Conservation (phyloP, 345 rosid genomes). For the Salix viminalis region DNA sequence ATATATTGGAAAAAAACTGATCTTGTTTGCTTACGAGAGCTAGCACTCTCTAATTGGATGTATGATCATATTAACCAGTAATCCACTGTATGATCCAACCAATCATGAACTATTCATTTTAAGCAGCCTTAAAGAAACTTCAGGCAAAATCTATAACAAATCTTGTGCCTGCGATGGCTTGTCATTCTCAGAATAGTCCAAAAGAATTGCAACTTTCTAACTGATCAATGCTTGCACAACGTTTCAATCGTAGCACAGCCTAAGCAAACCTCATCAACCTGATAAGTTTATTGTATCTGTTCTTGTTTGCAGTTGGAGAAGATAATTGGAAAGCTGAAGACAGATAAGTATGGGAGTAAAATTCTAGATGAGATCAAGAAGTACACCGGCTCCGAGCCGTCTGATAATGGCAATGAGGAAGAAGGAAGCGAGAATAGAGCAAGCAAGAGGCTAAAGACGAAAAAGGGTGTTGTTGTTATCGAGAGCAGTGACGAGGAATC, state of each 20-base stretch:
- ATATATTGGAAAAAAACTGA: too few relatives aligned
- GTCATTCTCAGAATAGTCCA: too few relatives aligned
- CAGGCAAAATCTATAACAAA: too few relatives aligned
- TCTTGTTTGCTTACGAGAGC: too few relatives aligned
- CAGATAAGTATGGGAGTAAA: slow-evolving; percentile 64
- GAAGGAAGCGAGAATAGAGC: slow-evolving; percentile 27
- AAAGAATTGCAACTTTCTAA: background rate
- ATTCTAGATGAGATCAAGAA: slow-evolving; percentile 62
- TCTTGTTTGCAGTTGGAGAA: slow-evolving; percentile 68
- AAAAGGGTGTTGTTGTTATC: slow-evolving; percentile 41
- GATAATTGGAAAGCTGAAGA: slow-evolving; percentile 76
- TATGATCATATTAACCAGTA: too few relatives aligned
- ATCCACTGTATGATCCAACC: too few relatives aligned
- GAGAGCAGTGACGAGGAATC: slow-evolving; percentile 54
- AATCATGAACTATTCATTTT: too few relatives aligned
- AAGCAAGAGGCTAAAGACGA: slow-evolving; percentile 57
- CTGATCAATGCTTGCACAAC: background rate
- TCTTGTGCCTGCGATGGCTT: too few relatives aligned
- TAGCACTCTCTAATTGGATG: too few relatives aligned
- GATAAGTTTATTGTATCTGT: background rate
- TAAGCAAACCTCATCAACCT: background rate
- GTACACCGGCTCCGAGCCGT: slow-evolving; percentile 9
- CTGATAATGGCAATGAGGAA: slow-evolving; percentile 29
- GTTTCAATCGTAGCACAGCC: background rate
- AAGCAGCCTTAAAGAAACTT: too few relatives aligned